These are phyloP conservation scores for Tricholoma matsutake DNA, from an alignment of 768 basidiomycete genomes.

Conservation along the genomic window DNA sequence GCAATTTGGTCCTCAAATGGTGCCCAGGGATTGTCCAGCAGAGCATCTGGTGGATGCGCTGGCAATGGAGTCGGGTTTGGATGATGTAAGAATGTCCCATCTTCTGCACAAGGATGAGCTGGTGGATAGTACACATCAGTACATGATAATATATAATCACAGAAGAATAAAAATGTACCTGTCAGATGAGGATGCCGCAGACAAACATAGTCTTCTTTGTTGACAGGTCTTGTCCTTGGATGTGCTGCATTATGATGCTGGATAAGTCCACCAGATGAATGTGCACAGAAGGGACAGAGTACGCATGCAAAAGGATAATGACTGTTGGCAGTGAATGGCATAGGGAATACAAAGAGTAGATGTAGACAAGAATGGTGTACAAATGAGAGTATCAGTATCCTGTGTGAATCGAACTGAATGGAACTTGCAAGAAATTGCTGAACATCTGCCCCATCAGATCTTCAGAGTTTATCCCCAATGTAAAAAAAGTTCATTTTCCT, in stretches of 20 bases:
- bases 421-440: not conserved
- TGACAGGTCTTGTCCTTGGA: not conserved
- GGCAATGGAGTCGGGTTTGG: not conserved
- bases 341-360: not conserved
- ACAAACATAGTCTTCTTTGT: not conserved
- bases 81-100: not conserved
- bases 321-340: not conserved
- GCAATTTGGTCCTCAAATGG: not conserved
- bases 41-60: not conserved
- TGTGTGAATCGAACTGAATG: not conserved
- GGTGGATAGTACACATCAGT: not conserved
- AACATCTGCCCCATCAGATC: not conserved
- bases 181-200: not conserved
- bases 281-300: not conserved
- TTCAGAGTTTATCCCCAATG: not conserved
- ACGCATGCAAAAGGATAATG: not conserved
- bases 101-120: not conserved
- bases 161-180: not conserved
- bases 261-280: not conserved
- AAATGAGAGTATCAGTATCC: not conserved
- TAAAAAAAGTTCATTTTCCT: not conserved
- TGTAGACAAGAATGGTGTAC: not conserved
- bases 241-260: not conserved
- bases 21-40: not conserved
- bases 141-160: not conserved